phyloP scores from a whole-genome alignment of 1,139 yeast species.

The Saccharomyces pastorianus region DNA sequence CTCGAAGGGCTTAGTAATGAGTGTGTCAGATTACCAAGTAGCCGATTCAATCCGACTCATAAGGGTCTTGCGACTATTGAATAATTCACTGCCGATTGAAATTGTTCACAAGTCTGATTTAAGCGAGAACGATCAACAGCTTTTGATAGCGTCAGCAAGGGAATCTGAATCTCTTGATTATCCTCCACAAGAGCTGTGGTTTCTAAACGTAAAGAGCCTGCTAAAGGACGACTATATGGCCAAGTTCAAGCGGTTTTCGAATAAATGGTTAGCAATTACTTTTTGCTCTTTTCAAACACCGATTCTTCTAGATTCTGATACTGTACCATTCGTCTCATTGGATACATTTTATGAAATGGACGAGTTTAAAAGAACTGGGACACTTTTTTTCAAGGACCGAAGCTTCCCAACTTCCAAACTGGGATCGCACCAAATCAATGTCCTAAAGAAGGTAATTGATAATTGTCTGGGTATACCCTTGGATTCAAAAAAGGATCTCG shows the following conservation, averaged over 20 bases:
- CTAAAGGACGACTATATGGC: slow-evolving; percentile 25
- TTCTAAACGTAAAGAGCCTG: slow-evolving; percentile 8
- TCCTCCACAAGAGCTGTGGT: neutral
- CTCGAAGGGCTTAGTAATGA: slow-evolving; percentile 39
- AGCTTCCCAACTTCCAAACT: slow-evolving; percentile 10
- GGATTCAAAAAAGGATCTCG: neutral
- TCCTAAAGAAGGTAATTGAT: neutral
- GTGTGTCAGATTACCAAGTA: slow-evolving; percentile 42
- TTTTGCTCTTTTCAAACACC: slow-evolving; percentile 45
- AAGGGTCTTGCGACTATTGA: slow-evolving; percentile 39
- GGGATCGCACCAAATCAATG: neutral
- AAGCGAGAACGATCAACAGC: slow-evolving; percentile 24
- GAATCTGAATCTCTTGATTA: neutral
- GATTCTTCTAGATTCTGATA: slow-evolving; percentile 45
- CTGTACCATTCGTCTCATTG: slow-evolving; percentile 40
- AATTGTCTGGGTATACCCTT: neutral
- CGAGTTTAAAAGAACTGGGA: slow-evolving; percentile 34
- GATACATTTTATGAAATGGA: slow-evolving; percentile 19
- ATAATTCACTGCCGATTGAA: slow-evolving; percentile 45
- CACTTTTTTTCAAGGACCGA: slow-evolving; percentile 42
- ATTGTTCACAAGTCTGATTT: slow-evolving; percentile 44
- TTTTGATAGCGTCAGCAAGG: slow-evolving; percentile 17
- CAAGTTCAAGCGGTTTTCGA: slow-evolving; percentile 38
- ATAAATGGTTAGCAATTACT: slow-evolving; percentile 41
- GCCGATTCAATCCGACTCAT: slow-evolving; percentile 42